phyloP scores from a whole-genome alignment of 2,329 filamentous ascomycete genomes.

The Clathrospora elynae region DNA sequence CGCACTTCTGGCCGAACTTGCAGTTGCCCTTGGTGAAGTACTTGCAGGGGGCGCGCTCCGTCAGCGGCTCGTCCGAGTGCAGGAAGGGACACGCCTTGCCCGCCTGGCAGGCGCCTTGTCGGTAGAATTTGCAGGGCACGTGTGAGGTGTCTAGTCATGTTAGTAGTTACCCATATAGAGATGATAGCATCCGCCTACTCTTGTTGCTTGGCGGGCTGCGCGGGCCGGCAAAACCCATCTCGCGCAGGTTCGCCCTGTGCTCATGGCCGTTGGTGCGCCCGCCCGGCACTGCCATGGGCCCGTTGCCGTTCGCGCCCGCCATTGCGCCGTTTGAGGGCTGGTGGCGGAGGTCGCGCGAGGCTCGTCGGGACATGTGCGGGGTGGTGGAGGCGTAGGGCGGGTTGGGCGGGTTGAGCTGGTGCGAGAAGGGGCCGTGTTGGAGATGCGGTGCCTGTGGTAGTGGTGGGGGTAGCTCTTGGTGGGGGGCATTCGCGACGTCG shows the following conservation, averaged over 20 bases:
- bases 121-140: slow-evolving; percentile 99
- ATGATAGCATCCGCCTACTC: slow-evolving; percentile 42
- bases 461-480: slow-evolving; percentile 39
- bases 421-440: slow-evolving; percentile 33
- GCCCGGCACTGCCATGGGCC: slow-evolving; percentile 45
- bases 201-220: slow-evolving; percentile 58
- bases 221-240: slow-evolving; percentile 48
- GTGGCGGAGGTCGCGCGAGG: slow-evolving; percentile 41
- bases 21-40: slow-evolving; percentile 99
- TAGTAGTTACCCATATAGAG: slow-evolving; percentile 12
- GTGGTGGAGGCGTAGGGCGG: slow-evolving; percentile 24
- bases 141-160: slow-evolving; percentile 79
- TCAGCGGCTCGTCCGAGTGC: slow-evolving; percentile 83
- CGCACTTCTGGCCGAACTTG: slow-evolving; percentile 98
- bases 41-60: slow-evolving; percentile 90
- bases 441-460: slow-evolving; percentile 31
- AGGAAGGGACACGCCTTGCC: slow-evolving; percentile 95
- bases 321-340: slow-evolving; percentile 38
- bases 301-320: slow-evolving; percentile 44
- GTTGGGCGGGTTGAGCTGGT: slow-evolving; percentile 33
- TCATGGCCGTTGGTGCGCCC: slow-evolving; percentile 41
- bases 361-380: slow-evolving; percentile 32
- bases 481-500: slow-evolving; percentile 35
- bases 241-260: slow-evolving; percentile 42
- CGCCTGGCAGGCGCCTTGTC: slow-evolving; percentile 93